Evolutionary conservation across 805 yeast species (phyloP).

Genomic region (Osmozyma mogii): DNA sequence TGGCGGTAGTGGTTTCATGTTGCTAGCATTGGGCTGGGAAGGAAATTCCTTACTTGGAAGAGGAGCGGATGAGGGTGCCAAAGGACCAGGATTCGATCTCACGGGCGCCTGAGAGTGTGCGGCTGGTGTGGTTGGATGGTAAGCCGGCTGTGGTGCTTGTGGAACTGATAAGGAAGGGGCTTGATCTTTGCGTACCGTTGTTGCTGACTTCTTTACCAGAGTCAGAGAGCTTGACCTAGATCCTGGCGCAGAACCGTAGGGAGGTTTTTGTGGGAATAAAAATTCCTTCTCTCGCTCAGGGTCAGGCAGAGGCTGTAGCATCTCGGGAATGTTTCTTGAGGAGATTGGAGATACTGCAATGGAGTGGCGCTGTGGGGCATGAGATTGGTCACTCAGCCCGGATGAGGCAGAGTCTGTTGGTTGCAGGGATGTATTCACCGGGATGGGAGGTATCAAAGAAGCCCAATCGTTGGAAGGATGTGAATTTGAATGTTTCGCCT

Average conservation of each 20-base stretch:
- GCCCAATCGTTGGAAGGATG: slow-evolving; percentile 19
- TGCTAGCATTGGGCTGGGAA: too few relatives aligned
- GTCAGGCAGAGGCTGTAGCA: slow-evolving; percentile 10
- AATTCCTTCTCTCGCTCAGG: slow-evolving; percentile 5
- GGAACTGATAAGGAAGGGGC: not conserved
- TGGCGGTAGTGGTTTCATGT: too few relatives aligned
- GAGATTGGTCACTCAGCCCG: not conserved
- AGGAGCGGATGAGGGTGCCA: too few relatives aligned
- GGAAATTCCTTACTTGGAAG: too few relatives aligned
- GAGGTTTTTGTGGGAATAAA: slow-evolving; percentile 1
- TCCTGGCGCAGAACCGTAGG: not conserved
- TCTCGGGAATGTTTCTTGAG: slow-evolving; percentile 6
- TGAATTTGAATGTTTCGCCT: slow-evolving; percentile 3
- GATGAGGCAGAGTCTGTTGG: not conserved
- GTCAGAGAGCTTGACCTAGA: not conserved
- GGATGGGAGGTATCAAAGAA: slow-evolving; percentile 27
- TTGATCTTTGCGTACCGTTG: not conserved
- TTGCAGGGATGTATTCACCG: slow-evolving; percentile 3
- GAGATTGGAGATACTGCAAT: slow-evolving; percentile 11
- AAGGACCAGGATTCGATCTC: too few relatives aligned
- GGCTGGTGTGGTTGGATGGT: not conserved
- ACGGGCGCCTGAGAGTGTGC: too few relatives aligned
- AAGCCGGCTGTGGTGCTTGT: not conserved
- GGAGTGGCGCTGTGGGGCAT: slow-evolving; percentile 9
- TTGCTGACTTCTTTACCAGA: not conserved